Evolutionary conservation across 495 filamentous ascomycete species (phyloP).

Genomic region (Neurospora sp.): DNA sequence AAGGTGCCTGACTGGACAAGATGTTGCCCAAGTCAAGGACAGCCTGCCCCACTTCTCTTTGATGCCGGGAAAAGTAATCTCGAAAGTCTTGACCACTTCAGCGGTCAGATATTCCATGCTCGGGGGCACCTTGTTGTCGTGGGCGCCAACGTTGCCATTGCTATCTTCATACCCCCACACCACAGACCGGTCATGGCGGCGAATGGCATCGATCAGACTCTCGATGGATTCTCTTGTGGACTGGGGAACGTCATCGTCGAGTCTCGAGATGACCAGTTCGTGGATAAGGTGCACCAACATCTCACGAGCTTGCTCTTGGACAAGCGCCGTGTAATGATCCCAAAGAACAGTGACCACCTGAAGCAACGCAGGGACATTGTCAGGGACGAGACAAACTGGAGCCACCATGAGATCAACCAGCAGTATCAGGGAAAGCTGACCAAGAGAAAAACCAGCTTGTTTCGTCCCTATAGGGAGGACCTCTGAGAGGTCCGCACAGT

Average conservation of each 20-base stretch:
- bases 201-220: conserved; percentile 81
- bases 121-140: conserved; percentile 68
- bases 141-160: conserved; percentile 62
- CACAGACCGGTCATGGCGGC: conserved; percentile 72
- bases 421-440: conserved; percentile 85
- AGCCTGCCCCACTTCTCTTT: conserved; percentile 83
- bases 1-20: conserved; percentile 89
- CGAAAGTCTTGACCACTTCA: conserved; percentile 75
- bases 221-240: conserved; percentile 68
- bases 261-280: conserved; percentile 83
- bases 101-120: conserved; percentile 76
- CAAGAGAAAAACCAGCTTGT: conserved; percentile 80
- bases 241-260: conserved; percentile 59
- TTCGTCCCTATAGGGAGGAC: conserved; percentile 82
- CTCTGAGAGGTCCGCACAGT: conserved; percentile 73
- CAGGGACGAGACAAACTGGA: conserved; percentile 63
- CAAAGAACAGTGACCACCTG: conserved; percentile 90
- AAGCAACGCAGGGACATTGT: conserved; percentile 72
- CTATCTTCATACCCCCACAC: conserved; percentile 93
- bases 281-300: conserved; percentile 98
- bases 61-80: conserved; percentile 72
- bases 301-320: conserved; percentile 92
- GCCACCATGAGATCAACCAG: conserved; percentile 94
- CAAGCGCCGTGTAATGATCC: conserved; percentile 92
- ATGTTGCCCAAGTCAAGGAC: conserved; percentile 89